A percentile compares a stretch with the other conserved stretches of the same genome.
Evolutionary conservation across 1,284 basidiomycete genomes (phyloP).

Genomic region (Schizophyllum amplum): DNA sequence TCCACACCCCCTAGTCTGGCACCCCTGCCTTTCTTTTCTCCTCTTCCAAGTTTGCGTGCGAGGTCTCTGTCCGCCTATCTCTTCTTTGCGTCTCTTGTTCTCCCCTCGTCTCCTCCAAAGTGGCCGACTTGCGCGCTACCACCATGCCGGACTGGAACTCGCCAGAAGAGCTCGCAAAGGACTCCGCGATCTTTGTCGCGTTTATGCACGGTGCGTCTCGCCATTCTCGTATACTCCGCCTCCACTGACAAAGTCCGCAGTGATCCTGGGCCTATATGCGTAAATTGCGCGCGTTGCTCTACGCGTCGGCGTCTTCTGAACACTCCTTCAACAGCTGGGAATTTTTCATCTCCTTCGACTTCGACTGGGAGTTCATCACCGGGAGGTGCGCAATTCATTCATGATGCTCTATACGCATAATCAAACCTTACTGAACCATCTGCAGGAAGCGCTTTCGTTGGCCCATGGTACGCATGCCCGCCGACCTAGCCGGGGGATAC

Average conservation of each 20-base stretch:
- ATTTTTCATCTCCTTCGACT: conserved; percentile 54
- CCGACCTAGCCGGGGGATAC: no score
- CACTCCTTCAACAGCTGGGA: conserved; percentile 40
- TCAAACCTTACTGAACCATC: neutral
- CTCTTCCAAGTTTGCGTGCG: no score
- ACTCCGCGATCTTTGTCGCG: conserved; percentile 34
- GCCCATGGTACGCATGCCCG: conserved; percentile 56
- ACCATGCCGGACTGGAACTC: conserved; percentile 57
- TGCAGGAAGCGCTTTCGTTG: conserved; percentile 35
- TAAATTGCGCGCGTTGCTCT: conserved; percentile 21
- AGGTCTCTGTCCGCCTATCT: no score
- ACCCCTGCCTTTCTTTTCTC: no score
- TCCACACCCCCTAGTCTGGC: no score
- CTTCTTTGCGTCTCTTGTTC: no score
- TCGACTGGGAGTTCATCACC: conserved; percentile 59
- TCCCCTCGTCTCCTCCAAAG: no score
- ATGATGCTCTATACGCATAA: neutral
- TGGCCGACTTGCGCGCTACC: neutral
- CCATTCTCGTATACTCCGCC: neutral
- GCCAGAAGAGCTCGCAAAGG: conserved; percentile 36
- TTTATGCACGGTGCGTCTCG: neutral
- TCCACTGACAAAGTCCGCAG: neutral
- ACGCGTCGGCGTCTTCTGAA: neutral
- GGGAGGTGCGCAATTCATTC: conserved; percentile 26
- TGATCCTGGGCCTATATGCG: conserved; percentile 61